Evolutionary conservation across 306 rosid species (phyloP).

Genomic region (Trifolium subterraneum): DNA sequence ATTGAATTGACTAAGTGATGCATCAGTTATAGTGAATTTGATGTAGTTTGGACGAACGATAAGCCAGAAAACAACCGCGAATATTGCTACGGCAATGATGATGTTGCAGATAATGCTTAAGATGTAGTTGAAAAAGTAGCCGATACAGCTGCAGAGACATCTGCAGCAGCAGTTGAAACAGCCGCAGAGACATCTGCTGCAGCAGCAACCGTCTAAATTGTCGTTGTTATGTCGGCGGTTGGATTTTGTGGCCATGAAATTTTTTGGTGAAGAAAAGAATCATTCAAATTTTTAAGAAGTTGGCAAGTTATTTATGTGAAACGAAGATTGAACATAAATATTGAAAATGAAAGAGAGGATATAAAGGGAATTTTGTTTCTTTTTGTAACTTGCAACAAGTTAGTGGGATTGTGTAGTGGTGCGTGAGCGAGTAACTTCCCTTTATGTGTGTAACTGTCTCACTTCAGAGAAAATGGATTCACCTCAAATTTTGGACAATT

Average conservation of each 20-base stretch:
- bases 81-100: slow-evolving; percentile 36
- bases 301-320: background rate
- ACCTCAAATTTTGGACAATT: no score
- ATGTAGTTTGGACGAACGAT: slow-evolving; percentile 57
- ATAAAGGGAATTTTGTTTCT: background rate
- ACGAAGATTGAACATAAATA: no score
- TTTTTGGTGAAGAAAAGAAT: background rate
- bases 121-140: slow-evolving; percentile 53
- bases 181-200: slow-evolving; percentile 46
- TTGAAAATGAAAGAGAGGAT: no score
- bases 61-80: slow-evolving; percentile 49
- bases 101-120: slow-evolving; percentile 47
- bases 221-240: slow-evolving; percentile 33
- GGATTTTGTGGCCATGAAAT: slow-evolving; percentile 47
- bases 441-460: no score
- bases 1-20: slow-evolving; percentile 56
- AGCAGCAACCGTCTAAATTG: background rate
- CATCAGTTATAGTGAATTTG: slow-evolving; percentile 52
- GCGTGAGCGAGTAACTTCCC: no score
- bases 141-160: background rate
- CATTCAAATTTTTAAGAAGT: slow-evolving; percentile 2
- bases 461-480: no score
- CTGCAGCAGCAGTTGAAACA: slow-evolving; percentile 45
- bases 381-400: background rate
- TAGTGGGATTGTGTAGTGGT: no score